Evolutionary conservation across 1,139 yeast genomes (phyloP), one percentile per base, ranked within the genome.

Genomic region (Yamadazyma dushanensis): DNA sequence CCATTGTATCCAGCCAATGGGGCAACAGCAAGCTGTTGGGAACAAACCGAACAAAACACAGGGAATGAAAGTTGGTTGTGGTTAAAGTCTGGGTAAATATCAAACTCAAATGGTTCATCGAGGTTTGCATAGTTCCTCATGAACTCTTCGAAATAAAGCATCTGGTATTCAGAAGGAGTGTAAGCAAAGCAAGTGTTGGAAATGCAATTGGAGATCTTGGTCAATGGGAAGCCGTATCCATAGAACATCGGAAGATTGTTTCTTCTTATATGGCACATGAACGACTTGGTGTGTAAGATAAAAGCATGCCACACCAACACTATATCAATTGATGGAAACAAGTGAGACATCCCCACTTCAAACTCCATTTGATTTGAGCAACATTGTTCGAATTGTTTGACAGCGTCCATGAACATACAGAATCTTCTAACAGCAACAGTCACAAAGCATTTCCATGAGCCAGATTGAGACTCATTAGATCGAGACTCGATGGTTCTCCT

Each of bases 281-380:
- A 57, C 0, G 59, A 42, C 18, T 46, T 44, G 3, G 56, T 49
- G 30, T 49, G 41, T 29, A 47, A 37, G 14, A 45, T 30, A 31
- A 52, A 53, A 24, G 53, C 43, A 44, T 68, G 72, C 73, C 73
- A 68, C 1, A 67, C 66, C 62, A 67, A 54, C 8, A 66, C 35
- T 4, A 67, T 58, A 40, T 65, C 71, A 29, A 65, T 43, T 1
- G 69, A 69, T 3, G 68, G 67, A 26, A 60, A 37, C 13, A 36
- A 21, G 10, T 25, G 29, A 16, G 16, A 25, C 39, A 38, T 30
- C 17, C 28, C 34, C 14, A 32, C 32, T 5, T 29, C 29, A 16
- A 32, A 36, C 9, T 34, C 15, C 14, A 26, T 26, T 16, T 31
- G 17, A 15, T 34, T 25, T 6, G 16, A 28, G 8, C 18, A 16